Evolutionary conservation across 2,329 filamentous ascomycete genomes (phyloP), one percentile per base, ranked within the genome.

Genomic region (Lojkania enalia): DNA sequence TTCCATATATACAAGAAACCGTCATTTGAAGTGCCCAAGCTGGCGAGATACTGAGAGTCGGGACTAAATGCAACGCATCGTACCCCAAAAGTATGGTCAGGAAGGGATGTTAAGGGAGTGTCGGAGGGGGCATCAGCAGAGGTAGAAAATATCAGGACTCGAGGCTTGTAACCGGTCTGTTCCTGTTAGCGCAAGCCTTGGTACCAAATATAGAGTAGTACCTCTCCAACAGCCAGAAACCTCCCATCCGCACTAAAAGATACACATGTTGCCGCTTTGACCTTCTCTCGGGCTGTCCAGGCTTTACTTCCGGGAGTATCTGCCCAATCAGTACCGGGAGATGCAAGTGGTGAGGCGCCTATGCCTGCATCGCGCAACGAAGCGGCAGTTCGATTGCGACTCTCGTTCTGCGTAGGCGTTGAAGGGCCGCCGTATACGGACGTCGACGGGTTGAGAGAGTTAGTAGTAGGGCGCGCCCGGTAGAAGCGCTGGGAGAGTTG

Each of bases 1-100:
- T 79, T 83, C 91, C 92, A 97, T 20, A 97, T 79, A 66, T 92
- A 95, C 15, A 99, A 77, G 64, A 95, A 97, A 1, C 92, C 92
- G 70, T 99, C 94, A 65, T 96, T 96, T 43, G 87, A 81, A 14
- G 87, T 83, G 20, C 94, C 94, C 11, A 99, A 77, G 15, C 90
- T 95, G 2, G 94, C 94, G 23, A 99, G 79, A 68, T 87, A 95
- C 53, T 81, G 86, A 11, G 88, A 89, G 67, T 96, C 89, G 1
- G 86, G 79, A 49, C 91, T 96, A 79, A 95, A 99, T 2, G 90
- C 87, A 23, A 99, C 83, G 25, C 88, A 87, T 46, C 85, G 86
- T 21, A 99, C 90, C 5, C 94, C 94, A 68, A 89, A 95, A 1
- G 84, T 86, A 70, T 99, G 94, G 63, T 99, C 94, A 42, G 83